These are phyloP conservation scores for Capronia americana DNA, from an alignment of 2,329 filamentous ascomycete genomes.

Conservation along the genomic window DNA sequence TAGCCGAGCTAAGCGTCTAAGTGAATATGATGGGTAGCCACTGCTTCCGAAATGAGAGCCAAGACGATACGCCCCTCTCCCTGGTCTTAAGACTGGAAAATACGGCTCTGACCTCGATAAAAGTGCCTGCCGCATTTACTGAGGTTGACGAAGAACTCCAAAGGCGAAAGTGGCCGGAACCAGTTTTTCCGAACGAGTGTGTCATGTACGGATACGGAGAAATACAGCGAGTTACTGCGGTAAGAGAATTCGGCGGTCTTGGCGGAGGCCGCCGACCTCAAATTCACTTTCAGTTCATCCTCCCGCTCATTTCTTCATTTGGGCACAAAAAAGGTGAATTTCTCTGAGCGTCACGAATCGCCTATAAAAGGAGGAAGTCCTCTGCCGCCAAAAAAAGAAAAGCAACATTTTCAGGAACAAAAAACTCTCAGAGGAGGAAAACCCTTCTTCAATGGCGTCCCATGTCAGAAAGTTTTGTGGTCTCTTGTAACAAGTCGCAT, in stretches of 20 bases:
- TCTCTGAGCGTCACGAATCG: neutral
- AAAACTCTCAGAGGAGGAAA: neutral
- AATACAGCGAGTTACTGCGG: neutral
- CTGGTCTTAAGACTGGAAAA: neutral
- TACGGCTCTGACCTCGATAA: neutral
- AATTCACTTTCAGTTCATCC: conserved; percentile 3
- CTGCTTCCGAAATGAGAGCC: neutral
- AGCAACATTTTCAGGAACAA: neutral
- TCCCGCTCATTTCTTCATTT: neutral
- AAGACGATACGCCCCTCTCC: neutral
- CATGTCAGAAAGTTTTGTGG: conserved; percentile 1
- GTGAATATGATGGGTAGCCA: neutral
- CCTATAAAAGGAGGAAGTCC: neutral
- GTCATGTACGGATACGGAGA: neutral
- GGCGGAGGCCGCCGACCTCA: neutral
- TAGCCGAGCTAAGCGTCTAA: neutral
- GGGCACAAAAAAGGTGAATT: neutral
- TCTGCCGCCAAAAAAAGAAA: neutral
- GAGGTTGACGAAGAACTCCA: neutral
- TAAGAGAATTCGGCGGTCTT: neutral
- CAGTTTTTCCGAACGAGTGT: neutral
- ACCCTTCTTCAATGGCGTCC: neutral
- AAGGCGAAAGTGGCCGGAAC: neutral
- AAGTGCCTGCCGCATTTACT: conserved; percentile 8
- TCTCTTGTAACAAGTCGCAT: conserved; percentile 15